Conservation (phyloP, 2,329 filamentous ascomycete species). For the Talaromyces sp. region DNA sequence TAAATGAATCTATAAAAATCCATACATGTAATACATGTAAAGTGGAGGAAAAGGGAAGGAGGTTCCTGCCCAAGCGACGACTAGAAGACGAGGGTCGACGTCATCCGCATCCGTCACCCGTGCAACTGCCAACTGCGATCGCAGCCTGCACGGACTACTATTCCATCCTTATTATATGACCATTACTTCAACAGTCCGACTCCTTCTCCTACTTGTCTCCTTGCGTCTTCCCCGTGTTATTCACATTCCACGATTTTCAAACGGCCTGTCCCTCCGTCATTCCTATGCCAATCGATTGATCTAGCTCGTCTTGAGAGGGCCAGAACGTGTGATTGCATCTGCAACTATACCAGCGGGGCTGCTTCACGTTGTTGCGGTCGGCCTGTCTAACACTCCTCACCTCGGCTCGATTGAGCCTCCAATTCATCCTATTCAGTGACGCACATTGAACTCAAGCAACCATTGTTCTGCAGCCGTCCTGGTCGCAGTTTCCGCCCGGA, state of each 20-base stretch:
- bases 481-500: not conserved
- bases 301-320: not conserved
- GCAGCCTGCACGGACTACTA: not conserved
- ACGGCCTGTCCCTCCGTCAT: not conserved
- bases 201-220: not conserved
- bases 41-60: not conserved
- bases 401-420: not conserved
- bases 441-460: not conserved
- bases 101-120: slow-evolving; percentile 30
- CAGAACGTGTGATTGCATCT: slow-evolving; percentile 3
- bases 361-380: not conserved
- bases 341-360: not conserved
- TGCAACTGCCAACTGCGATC: slow-evolving; percentile 13
- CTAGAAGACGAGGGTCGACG: slow-evolving; percentile 29
- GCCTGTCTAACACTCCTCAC: slow-evolving; percentile 8
- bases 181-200: not conserved
- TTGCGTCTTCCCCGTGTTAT: not conserved
- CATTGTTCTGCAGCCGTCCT: not conserved
- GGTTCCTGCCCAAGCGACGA: slow-evolving; percentile 1
- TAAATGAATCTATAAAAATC: no score
- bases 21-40: no score
- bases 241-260: not conserved
- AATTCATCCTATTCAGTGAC: not conserved
- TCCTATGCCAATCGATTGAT: not conserved
- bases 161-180: not conserved